Base-by-base conservation (phyloP, 192 early-diverging fungal species). In the Dimargaris xerosporica region DNA sequence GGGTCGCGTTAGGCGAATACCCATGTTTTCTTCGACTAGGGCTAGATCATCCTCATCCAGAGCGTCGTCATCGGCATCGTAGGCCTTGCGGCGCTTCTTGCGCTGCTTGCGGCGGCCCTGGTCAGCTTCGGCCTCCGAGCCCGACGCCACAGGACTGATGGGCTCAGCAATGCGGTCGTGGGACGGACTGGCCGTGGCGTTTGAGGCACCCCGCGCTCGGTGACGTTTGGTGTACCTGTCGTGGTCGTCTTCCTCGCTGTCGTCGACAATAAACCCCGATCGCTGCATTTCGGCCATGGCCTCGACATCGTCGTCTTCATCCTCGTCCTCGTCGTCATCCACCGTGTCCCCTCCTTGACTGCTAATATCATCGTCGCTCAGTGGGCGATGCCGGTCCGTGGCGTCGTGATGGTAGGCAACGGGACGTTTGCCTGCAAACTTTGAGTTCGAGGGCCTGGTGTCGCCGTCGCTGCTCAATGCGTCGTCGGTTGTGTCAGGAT, bases 21-120 rank as follows among this genome's bases (percentile, higher is more conserved):
- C 87, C 41, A 80, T 80, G 69, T 95, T 96, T 64, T 94, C 94
- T 41, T 85, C 85, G 31, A 99, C 78, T 30, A 97, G 78, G 25
- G 88, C 91, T 56, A 94, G 68, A 70, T 99, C 96, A 61, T 99
- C 96, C 19, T 93, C 94, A 28, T 92, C 89, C 17, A 93, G 71
- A 43, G 83, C 81, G 51, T 94, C 88, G 58, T 90, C 87, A 30
- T 64, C 66, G 6, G 16, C 34, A 41, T 60, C 48, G 28, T 65
- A 29, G 39, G 25, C 43, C 61, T 48, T 50, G 26, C 54, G 46
- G 28, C 62, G 48, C 31, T 55, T 53, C 44, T 64, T 64, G 5
- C 31, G 16, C 9, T 44, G 64, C 25, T 44, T 21, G 41, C 59
- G 64, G 25, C 30, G 13, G 16, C 56, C 64, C 61, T 71, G 23